These are phyloP conservation scores for Senecio squalidus DNA, from an alignment of 140 eudicot genomes.

Conservation along the genomic window DNA sequence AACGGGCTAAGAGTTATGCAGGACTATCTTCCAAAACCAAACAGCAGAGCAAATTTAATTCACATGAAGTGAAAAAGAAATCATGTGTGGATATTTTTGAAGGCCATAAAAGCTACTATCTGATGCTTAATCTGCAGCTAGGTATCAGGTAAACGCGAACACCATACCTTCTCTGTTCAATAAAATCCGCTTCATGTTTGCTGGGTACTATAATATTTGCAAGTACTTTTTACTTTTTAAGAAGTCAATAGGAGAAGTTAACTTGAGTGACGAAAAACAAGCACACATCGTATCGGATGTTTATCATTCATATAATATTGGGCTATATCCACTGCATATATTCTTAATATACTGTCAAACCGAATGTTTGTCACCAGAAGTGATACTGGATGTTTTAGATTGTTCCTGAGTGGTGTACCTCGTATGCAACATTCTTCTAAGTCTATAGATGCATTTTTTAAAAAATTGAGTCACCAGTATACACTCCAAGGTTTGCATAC, in stretches of 20 bases:
- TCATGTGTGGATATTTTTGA: constrained; percentile 49
- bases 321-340: not conserved
- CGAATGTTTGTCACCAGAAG: not conserved
- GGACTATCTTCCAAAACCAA: constrained; percentile 38
- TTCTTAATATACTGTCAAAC: not conserved
- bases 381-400: not conserved
- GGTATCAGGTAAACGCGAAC: constrained; percentile 75
- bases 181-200: not conserved
- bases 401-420: constrained; percentile 3
- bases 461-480: not conserved
- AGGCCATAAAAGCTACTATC: constrained; percentile 73
- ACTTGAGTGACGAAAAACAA: constrained; percentile 7
- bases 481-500: not conserved
- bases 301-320: not conserved
- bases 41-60: constrained; percentile 39
- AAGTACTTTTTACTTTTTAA: not conserved
- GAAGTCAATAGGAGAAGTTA: not conserved
- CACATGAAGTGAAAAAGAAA: constrained; percentile 37
- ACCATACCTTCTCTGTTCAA: not conserved
- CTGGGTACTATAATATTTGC: not conserved
- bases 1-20: constrained; percentile 33
- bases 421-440: not conserved
- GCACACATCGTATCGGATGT: constrained; percentile 4
- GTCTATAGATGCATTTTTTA: not conserved
- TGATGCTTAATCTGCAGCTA: constrained; percentile 95